Conservation (phyloP, 116 monocot genomes). For the Dioscorea cayenensis region DNA sequence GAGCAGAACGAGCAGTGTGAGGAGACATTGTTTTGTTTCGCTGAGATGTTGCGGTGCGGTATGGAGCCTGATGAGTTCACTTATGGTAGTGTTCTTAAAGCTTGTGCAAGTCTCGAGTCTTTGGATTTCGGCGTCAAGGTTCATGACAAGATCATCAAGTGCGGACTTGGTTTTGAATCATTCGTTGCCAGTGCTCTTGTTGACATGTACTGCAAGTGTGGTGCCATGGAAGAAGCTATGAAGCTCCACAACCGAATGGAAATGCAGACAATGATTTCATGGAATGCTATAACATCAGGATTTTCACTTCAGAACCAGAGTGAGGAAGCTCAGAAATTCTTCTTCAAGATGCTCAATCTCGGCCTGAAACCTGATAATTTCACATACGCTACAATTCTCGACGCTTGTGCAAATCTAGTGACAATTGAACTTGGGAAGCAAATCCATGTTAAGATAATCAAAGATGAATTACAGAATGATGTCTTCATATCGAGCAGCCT, state of each 20-base stretch:
- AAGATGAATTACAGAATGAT: conserved; percentile 46
- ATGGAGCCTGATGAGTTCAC: conserved; percentile 75
- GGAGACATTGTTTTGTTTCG: conserved; percentile 36
- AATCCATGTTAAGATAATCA: conserved; percentile 71
- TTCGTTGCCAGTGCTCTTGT: conserved; percentile 66
- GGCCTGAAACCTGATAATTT: conserved; percentile 75
- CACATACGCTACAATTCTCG: conserved; percentile 80
- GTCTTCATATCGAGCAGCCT: conserved; percentile 74
- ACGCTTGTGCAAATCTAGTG: conserved; percentile 72
- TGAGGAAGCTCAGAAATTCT: conserved; percentile 69
- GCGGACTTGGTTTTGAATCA: conserved; percentile 49
- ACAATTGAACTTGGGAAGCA: conserved; percentile 62
- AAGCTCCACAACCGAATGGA: conserved; percentile 55
- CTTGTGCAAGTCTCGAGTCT: conserved; percentile 52
- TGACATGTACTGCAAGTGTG: conserved; percentile 89
- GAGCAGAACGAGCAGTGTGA: conserved; percentile 63
- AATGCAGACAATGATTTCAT: conserved; percentile 45
- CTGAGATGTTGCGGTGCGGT: conserved; percentile 46
- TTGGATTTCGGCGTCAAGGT: conserved; percentile 39
- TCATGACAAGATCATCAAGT: conserved; percentile 69
- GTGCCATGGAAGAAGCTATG: conserved; percentile 53
- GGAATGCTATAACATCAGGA: conserved; percentile 84
- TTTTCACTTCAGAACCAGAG: conserved; percentile 61
- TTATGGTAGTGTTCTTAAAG: conserved; percentile 74
- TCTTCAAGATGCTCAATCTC: conserved; percentile 46